phyloP scores from a whole-genome alignment of 805 yeast genomes.

The Cyberlindnera japonica region DNA sequence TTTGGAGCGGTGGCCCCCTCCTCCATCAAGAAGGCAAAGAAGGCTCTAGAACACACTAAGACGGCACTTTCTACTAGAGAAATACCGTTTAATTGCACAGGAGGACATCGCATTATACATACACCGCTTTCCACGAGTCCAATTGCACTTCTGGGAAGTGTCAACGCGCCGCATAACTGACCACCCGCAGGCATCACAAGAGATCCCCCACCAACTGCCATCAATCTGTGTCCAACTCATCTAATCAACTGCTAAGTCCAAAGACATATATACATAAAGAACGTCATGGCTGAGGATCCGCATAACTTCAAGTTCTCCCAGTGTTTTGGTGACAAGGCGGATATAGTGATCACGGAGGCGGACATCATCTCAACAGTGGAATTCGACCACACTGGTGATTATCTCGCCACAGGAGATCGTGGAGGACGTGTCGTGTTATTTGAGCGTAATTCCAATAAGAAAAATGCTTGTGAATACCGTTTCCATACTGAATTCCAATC shows the following conservation, averaged over 20 bases:
- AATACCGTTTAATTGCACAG: too few relatives aligned
- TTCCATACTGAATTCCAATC: constrained; percentile 96
- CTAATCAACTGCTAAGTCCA: too few relatives aligned
- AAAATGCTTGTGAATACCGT: constrained; percentile 83
- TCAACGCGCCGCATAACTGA: too few relatives aligned
- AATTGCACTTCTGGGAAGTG: too few relatives aligned
- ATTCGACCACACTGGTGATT: constrained; percentile 92
- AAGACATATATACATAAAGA: background rate
- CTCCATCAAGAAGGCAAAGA: too few relatives aligned
- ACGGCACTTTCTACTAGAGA: too few relatives aligned
- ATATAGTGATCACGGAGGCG: constrained; percentile 93
- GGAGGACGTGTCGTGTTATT: constrained; percentile 97
- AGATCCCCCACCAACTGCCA: too few relatives aligned
- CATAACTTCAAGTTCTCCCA: constrained; percentile 73
- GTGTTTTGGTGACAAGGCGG: constrained; percentile 98
- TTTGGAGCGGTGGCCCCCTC: background rate
- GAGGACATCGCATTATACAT: too few relatives aligned
- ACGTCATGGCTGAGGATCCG: constrained; percentile 30
- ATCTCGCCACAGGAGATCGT: constrained; percentile 95
- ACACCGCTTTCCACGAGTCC: too few relatives aligned
- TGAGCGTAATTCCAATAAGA: constrained; percentile 75
- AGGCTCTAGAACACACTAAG: too few relatives aligned
- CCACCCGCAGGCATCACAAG: too few relatives aligned
- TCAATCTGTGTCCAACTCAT: too few relatives aligned
- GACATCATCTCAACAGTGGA: constrained; percentile 97